Conservation (phyloP, 805 yeast genomes). For the Kuraishia capsulata region DNA sequence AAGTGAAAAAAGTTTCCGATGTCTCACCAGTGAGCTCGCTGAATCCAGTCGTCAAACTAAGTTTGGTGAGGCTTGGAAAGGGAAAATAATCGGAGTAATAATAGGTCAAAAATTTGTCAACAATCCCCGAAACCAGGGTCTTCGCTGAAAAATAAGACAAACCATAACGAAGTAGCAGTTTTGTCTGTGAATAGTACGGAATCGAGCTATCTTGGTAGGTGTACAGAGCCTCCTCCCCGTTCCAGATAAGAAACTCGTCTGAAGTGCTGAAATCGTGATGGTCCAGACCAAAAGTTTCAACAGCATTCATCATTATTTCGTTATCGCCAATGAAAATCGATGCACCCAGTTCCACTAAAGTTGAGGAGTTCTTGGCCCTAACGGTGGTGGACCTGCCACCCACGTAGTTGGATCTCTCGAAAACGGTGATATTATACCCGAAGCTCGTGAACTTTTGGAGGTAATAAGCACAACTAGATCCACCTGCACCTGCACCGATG, state of each 20-base stretch:
- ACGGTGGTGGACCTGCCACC: conserved; percentile 39
- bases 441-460: conserved; percentile 26
- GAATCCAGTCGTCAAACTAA: conserved; percentile 8
- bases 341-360: conserved; percentile 33
- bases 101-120: conserved; percentile 16
- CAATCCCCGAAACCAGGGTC: conserved; percentile 10
- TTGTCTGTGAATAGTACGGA: conserved; percentile 4
- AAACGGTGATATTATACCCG: conserved; percentile 28
- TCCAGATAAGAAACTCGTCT: conserved; percentile 23
- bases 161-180: conserved; percentile 22
- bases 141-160: conserved; percentile 2
- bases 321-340: conserved; percentile 33
- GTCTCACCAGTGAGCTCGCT: conserved; percentile 11
- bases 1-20: conserved; percentile 17
- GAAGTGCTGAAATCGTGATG: not conserved
- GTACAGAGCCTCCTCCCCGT: conserved; percentile 21
- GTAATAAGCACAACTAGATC: conserved; percentile 36
- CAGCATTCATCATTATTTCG: conserved; percentile 27
- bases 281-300: conserved; percentile 5
- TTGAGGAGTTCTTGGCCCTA: conserved; percentile 14
- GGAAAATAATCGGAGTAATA: conserved; percentile 27
- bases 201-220: not conserved
- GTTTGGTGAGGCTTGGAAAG: conserved; percentile 17
- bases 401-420: conserved; percentile 26
- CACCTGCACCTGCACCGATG: conserved; percentile 46